phyloP scores from a whole-genome alignment of 73 alveolate species.

The Paramecium pentaurelia region DNA sequence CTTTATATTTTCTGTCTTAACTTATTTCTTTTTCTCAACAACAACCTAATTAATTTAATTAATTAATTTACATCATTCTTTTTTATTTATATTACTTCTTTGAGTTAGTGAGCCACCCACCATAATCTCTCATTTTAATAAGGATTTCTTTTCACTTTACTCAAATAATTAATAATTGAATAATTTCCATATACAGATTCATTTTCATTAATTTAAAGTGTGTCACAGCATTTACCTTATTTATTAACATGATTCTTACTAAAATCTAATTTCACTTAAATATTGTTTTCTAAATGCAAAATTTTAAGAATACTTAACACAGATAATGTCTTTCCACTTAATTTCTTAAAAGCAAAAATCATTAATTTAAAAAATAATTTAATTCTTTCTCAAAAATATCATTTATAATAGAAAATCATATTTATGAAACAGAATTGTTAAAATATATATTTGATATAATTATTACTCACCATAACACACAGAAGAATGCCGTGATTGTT shows the following conservation, averaged over 20 bases:
- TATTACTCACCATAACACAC: background rate
- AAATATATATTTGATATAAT: background rate
- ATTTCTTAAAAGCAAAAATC: slow-evolving; percentile 29
- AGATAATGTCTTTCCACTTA: background rate
- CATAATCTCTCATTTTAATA: background rate
- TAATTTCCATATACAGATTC: background rate
- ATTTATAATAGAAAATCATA: background rate
- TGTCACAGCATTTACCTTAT: background rate
- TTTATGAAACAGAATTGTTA: background rate
- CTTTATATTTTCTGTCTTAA: background rate
- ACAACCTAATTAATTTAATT: background rate
- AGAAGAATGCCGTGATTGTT: background rate
- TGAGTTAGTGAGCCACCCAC: background rate
- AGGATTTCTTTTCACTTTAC: background rate
- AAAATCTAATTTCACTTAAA: background rate
- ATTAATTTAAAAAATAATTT: background rate
- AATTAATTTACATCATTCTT: background rate
- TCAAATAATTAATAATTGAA: background rate
- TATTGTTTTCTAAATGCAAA: background rate
- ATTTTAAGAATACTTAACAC: slow-evolving; percentile 34
- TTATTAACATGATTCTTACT: background rate
- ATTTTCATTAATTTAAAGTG: background rate
- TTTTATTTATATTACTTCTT: background rate
- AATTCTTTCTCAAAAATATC: background rate
- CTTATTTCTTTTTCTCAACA: background rate